phyloP scores from a whole-genome alignment of 2,329 filamentous ascomycete genomes.

The Ophiosphaerella korrae region DNA sequence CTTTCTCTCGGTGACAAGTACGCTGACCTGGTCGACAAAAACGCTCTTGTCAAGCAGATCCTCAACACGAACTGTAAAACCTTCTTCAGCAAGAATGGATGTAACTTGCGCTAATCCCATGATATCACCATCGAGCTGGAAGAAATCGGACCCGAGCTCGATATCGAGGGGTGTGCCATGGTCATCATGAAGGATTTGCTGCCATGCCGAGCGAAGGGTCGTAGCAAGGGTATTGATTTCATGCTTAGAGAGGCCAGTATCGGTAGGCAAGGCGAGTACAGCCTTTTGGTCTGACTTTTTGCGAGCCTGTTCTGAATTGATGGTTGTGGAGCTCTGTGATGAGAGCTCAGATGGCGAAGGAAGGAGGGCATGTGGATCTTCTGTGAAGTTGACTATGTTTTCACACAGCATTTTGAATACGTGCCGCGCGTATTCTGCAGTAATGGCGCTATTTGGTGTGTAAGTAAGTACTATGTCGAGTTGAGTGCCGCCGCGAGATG shows the following conservation, averaged over 20 bases:
- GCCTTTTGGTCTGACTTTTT: slow-evolving; percentile 33
- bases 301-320: slow-evolving; percentile 25
- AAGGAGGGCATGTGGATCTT: slow-evolving; percentile 34
- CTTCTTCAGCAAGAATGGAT: slow-evolving; percentile 33
- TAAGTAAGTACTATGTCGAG: slow-evolving; percentile 39
- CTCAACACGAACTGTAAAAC: slow-evolving; percentile 34
- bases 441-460: slow-evolving; percentile 52
- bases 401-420: slow-evolving; percentile 46
- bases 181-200: slow-evolving; percentile 36
- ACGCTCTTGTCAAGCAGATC: slow-evolving; percentile 38
- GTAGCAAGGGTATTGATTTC: slow-evolving; percentile 30
- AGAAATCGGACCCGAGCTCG: slow-evolving; percentile 38
- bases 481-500: slow-evolving; percentile 24
- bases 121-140: slow-evolving; percentile 42
- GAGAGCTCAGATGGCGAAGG: slow-evolving; percentile 33
- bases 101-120: slow-evolving; percentile 42
- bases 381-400: slow-evolving; percentile 32
- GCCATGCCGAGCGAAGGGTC: slow-evolving; percentile 34
- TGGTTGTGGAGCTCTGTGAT: slow-evolving; percentile 29
- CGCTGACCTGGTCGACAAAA: slow-evolving; percentile 36
- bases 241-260: slow-evolving; percentile 31
- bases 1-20: slow-evolving; percentile 32
- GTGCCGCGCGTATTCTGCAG: slow-evolving; percentile 58
- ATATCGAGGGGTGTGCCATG: slow-evolving; percentile 22
- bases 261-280: slow-evolving; percentile 28